phyloP scores from a whole-genome alignment of 2,329 filamentous ascomycete species.

The Proliferodiscus dingleyae region DNA sequence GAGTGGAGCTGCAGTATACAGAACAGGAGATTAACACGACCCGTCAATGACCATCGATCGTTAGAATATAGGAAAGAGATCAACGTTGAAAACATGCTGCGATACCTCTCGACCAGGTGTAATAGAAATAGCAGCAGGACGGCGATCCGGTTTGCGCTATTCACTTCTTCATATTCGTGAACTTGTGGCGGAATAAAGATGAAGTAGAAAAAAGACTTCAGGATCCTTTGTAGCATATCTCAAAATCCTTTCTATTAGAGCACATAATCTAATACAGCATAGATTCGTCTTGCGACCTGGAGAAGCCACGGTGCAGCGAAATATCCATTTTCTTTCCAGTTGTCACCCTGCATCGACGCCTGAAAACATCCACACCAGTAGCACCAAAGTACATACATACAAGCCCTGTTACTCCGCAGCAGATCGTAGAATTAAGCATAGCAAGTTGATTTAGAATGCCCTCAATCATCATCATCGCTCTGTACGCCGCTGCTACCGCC shows the following conservation, averaged over 20 bases:
- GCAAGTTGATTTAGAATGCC: conserved; percentile 1
- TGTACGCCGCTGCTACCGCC: conserved; percentile 40
- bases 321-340: conserved; percentile 1
- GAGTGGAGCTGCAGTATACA: no score
- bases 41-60: no score
- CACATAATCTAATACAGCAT: background rate
- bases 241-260: conserved; percentile 1
- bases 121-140: no score
- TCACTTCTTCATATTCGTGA: no score
- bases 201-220: no score
- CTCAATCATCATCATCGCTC: conserved; percentile 48
- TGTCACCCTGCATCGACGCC: background rate
- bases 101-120: no score
- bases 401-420: conserved; percentile 11
- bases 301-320: background rate
- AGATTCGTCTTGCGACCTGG: background rate
- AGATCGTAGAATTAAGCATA: conserved; percentile 5
- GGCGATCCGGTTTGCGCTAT: no score
- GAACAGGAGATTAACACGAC: no score
- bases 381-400: conserved; percentile 6
- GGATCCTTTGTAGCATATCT: background rate
- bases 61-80: no score
- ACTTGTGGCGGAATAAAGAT: no score
- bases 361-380: background rate
- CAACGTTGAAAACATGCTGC: no score